These are phyloP conservation scores for Erythrobasidium hasegawianum DNA, from an alignment of 1,284 basidiomycete species.

Conservation along the genomic window DNA sequence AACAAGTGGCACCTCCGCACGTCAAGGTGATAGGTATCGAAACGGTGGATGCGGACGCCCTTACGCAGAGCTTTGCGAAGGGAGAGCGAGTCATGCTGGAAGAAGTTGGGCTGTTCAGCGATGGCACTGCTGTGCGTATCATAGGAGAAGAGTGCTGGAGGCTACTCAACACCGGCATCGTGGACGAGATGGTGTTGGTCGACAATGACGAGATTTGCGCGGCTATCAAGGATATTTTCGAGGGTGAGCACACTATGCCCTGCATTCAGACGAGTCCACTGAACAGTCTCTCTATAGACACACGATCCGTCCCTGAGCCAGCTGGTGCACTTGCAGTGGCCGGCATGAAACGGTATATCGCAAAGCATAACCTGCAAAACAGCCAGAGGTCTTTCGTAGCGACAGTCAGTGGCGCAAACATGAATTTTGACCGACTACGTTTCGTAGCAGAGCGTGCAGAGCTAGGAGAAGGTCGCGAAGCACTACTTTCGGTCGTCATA, in stretches of 20 bases:
- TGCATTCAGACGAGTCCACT: background rate
- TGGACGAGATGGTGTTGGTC: conserved; percentile 82
- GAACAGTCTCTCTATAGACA: conserved; percentile 59
- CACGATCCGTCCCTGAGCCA: conserved; percentile 89
- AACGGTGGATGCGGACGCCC: conserved; percentile 90
- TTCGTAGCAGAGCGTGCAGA: conserved; percentile 98
- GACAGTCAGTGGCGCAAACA: conserved; percentile 92
- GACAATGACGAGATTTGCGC: conserved; percentile 97
- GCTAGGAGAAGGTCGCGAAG: conserved; percentile 91
- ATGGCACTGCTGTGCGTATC: conserved; percentile 97
- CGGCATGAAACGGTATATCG: conserved; percentile 83
- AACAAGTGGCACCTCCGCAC: conserved; percentile 80
- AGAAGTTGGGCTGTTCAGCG: conserved; percentile 94
- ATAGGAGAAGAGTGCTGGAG: conserved; percentile 94
- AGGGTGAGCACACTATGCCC: conserved; percentile 60
- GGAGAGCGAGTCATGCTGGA: conserved; percentile 75
- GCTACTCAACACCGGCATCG: conserved; percentile 68
- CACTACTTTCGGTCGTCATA: conserved; percentile 84
- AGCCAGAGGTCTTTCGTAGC: conserved; percentile 84
- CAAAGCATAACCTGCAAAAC: conserved; percentile 72
- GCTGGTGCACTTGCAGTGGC: conserved; percentile 93
- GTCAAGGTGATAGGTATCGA: conserved; percentile 89
- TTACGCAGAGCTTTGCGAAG: conserved; percentile 70
- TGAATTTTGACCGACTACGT: conserved; percentile 94
- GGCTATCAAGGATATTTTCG: conserved; percentile 97